Percentiles rank a stretch among this genome's conserved stretches.
Conservation (phyloP, 306 rosid genomes). For the Chamaecrista fasciculata region DNA sequence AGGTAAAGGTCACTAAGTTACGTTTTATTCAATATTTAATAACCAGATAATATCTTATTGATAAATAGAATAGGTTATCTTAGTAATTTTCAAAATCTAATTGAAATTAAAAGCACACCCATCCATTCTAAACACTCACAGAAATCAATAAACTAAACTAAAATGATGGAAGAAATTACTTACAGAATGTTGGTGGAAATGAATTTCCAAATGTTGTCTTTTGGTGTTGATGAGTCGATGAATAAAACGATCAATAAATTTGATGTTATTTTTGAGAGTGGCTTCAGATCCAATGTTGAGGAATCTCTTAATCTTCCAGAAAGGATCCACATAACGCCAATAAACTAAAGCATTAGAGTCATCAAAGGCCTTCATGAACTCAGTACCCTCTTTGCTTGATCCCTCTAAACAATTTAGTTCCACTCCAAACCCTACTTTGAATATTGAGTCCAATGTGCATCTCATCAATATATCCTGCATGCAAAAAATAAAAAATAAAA, state of each 20-base stretch:
- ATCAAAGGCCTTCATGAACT: constrained; percentile 73
- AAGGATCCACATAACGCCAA: constrained; percentile 73
- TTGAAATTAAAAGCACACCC: too few relatives aligned
- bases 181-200: constrained; percentile 44
- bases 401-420: constrained; percentile 74
- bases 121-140: too few relatives aligned
- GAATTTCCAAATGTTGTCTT: constrained; percentile 33
- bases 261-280: constrained; percentile 45
- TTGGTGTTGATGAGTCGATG: constrained; percentile 44
- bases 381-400: constrained; percentile 51
- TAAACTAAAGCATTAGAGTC: constrained; percentile 56
- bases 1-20: too few relatives aligned
- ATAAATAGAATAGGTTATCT: too few relatives aligned
- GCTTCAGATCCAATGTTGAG: constrained; percentile 70
- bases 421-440: constrained; percentile 89
- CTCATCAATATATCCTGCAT: constrained; percentile 61
- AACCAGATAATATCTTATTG: too few relatives aligned
- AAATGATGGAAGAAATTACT: too few relatives aligned
- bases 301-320: constrained; percentile 63
- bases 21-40: too few relatives aligned
- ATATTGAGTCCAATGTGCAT: constrained; percentile 69
- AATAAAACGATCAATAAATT: constrained; percentile 49
- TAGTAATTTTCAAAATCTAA: too few relatives aligned
- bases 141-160: too few relatives aligned
- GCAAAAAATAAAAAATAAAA: too few relatives aligned